A percentile compares a stretch with the other conserved stretches of the same genome.
These are phyloP conservation scores for Phyllosticta citribraziliensis DNA, from an alignment of 2,329 filamentous ascomycete species.

Conservation along the genomic window DNA sequence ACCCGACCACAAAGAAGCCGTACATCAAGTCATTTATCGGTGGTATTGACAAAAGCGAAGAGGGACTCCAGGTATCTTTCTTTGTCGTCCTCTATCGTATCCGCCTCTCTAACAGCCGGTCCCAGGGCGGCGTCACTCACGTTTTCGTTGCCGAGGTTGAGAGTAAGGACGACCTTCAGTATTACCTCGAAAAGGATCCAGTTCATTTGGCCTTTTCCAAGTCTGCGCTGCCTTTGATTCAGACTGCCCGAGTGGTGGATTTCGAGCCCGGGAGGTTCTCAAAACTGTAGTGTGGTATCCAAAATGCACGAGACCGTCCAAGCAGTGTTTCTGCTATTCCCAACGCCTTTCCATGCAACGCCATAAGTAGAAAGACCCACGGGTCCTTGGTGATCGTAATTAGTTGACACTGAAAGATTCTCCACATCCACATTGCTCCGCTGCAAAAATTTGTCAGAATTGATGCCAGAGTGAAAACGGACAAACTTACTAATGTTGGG, in stretches of 20 bases:
- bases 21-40: slow-evolving; percentile 53
- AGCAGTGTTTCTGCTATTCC: neutral
- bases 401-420: slow-evolving; percentile 69
- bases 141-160: slow-evolving; percentile 61
- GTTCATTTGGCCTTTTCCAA: slow-evolving; percentile 51
- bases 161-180: slow-evolving; percentile 53
- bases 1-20: slow-evolving; percentile 46
- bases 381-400: slow-evolving; percentile 13
- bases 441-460: slow-evolving; percentile 39
- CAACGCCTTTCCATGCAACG: slow-evolving; percentile 18
- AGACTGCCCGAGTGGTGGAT: slow-evolving; percentile 50
- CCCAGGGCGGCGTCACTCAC: slow-evolving; percentile 53
- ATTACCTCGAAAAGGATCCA: slow-evolving; percentile 58
- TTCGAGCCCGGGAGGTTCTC: slow-evolving; percentile 46
- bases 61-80: slow-evolving; percentile 46
- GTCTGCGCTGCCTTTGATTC: slow-evolving; percentile 41
- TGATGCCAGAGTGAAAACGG: neutral
- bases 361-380: slow-evolving; percentile 12
- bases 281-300: slow-evolving; percentile 10
- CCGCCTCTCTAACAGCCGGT: neutral
- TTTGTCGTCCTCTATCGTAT: neutral
- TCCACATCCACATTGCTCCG: slow-evolving; percentile 91
- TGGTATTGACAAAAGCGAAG: slow-evolving; percentile 52
- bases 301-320: neutral
- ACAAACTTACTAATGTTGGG: slow-evolving; percentile 86